Conservation (phyloP, 2,329 filamentous ascomycete species). For the Hypoxylon sp. region DNA sequence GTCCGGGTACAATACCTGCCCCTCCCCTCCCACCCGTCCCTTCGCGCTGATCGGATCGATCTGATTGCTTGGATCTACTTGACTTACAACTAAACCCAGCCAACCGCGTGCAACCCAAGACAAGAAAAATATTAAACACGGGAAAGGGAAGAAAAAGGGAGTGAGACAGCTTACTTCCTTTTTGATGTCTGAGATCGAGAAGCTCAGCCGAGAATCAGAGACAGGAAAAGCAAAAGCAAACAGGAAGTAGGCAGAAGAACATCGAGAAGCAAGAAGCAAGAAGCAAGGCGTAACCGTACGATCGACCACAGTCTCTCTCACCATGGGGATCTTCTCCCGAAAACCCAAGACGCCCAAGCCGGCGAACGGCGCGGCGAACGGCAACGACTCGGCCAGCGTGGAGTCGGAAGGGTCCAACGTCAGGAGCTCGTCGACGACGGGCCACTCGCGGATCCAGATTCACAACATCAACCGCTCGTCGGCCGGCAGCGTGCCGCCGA, state of each 20-base stretch:
- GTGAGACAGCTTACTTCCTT: background rate
- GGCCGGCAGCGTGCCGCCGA: constrained; percentile 57
- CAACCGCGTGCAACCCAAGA: constrained; percentile 30
- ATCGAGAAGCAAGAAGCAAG: no score
- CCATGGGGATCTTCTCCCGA: constrained; percentile 65
- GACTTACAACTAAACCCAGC: constrained; percentile 25
- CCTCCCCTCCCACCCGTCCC: constrained; percentile 13
- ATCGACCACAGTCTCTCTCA: no score
- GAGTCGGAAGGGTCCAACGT: constrained; percentile 60
- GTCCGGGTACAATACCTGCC: constrained; percentile 25
- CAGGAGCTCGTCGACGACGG: constrained; percentile 49
- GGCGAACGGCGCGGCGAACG: constrained; percentile 48
- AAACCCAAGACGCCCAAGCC: constrained; percentile 62
- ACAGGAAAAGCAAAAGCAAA: constrained; percentile 14
- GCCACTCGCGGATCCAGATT: constrained; percentile 45
- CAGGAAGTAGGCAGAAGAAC: no score
- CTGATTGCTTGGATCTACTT: constrained; percentile 30
- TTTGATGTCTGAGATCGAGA: background rate
- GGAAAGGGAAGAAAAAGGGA: constrained; percentile 10
- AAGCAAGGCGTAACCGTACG: no score
- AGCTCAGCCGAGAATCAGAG: constrained; percentile 1
- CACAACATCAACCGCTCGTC: constrained; percentile 57
- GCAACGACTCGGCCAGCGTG: constrained; percentile 57
- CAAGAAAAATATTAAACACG: constrained; percentile 8
- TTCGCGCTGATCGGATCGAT: constrained; percentile 28